Percentiles rank a stretch among this genome's conserved stretches.
These are phyloP conservation scores for Wilcoxina mikolae DNA, from an alignment of 495 filamentous ascomycete species.

Conservation along the genomic window DNA sequence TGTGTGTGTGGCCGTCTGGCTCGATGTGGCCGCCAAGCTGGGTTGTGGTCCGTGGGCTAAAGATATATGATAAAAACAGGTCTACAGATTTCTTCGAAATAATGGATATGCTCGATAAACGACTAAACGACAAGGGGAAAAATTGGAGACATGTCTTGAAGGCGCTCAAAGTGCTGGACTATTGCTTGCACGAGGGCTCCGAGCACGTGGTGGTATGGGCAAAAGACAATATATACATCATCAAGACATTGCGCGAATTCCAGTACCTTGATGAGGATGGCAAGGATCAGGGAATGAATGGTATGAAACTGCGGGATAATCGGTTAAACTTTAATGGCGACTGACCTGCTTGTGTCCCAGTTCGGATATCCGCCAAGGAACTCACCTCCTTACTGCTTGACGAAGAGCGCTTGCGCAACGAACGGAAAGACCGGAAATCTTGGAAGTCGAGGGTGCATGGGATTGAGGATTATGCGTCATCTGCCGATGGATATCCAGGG, in stretches of 20 bases:
- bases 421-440: constrained; percentile 77
- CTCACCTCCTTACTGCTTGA: constrained; percentile 86
- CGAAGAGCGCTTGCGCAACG: constrained; percentile 81
- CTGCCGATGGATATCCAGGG: constrained; percentile 15
- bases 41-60: no score
- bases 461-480: constrained; percentile 61
- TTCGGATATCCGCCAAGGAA: constrained; percentile 91
- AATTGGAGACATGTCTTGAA: constrained; percentile 99
- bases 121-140: constrained; percentile 98
- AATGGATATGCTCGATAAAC: constrained; percentile 99
- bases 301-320: constrained; percentile 37
- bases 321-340: not conserved
- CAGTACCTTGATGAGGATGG: constrained; percentile 90
- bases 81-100: constrained; percentile 98
- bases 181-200: constrained; percentile 93
- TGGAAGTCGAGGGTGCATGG: constrained; percentile 96
- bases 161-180: constrained; percentile 93
- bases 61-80: no score
- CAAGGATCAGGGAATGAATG: constrained; percentile 87
- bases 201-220: constrained; percentile 97
- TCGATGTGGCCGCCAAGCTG: not conserved
- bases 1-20: not conserved
- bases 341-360: constrained; percentile 35
- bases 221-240: constrained; percentile 92
- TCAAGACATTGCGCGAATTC: constrained; percentile 96